phyloP scores from a whole-genome alignment of 257 asterid species.

The Solanum chaucha region DNA sequence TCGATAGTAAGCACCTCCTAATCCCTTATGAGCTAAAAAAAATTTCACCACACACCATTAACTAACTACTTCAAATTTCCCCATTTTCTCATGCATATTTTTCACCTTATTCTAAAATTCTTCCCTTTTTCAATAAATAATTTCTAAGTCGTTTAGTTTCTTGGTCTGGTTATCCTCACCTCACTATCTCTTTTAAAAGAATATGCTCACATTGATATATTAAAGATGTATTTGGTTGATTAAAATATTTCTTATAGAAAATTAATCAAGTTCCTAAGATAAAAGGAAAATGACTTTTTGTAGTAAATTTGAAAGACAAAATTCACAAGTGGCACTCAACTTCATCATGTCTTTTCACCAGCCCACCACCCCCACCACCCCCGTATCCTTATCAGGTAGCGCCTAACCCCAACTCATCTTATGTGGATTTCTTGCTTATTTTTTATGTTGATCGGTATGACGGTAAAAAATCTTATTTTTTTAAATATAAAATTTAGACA shows the following conservation, averaged over 20 bases:
- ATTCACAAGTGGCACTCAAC: neutral
- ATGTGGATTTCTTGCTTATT: neutral
- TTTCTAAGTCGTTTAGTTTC: too few species aligned
- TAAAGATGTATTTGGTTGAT: neutral
- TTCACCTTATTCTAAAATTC: neutral
- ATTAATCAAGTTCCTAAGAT: neutral
- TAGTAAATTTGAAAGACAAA: neutral
- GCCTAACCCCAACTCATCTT: neutral
- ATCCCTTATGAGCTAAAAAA: neutral
- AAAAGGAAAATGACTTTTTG: neutral
- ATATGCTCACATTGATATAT: neutral
- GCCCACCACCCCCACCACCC: neutral
- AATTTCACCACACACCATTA: neutral
- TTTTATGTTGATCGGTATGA: neutral
- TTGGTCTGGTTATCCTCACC: neutral
- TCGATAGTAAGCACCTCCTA: neutral
- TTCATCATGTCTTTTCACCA: neutral
- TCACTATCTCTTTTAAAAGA: neutral
- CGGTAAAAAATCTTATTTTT: fast-evolving
- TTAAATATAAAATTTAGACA: neutral
- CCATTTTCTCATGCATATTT: neutral
- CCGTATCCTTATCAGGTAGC: neutral
- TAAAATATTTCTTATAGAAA: neutral
- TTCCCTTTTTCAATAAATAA: neutral
- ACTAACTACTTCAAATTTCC: too few species aligned